These are phyloP conservation scores for Geosmithia flava DNA, from an alignment of 2,329 filamentous ascomycete genomes.

Conservation along the genomic window DNA sequence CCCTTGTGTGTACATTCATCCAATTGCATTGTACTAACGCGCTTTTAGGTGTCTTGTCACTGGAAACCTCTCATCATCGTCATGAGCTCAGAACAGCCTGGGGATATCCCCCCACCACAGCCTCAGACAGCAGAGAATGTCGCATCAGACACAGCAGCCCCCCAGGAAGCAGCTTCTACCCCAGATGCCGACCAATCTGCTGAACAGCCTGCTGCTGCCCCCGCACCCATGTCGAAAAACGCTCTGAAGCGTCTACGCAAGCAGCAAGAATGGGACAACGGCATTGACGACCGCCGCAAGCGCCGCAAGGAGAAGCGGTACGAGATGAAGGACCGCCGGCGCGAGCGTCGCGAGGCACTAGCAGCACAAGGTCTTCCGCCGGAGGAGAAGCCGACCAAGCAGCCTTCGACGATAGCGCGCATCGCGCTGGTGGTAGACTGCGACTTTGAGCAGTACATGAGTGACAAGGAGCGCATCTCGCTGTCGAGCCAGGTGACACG, in stretches of 20 bases:
- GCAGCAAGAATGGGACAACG: conserved; percentile 64
- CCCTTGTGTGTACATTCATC: conserved; percentile 2
- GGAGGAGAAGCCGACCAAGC: conserved; percentile 18
- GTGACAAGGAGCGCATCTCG: conserved; percentile 72
- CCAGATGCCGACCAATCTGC: not conserved
- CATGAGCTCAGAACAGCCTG: not conserved
- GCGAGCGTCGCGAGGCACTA: conserved; percentile 34
- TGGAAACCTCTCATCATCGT: not conserved
- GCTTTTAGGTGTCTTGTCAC: not conserved
- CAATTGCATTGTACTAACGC: conserved; percentile 18
- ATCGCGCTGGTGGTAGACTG: conserved; percentile 81
- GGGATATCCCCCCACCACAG: not conserved
- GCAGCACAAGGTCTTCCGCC: conserved; percentile 35
- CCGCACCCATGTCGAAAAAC: conserved; percentile 59
- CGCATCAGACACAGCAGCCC: not conserved
- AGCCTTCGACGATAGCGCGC: conserved; percentile 46
- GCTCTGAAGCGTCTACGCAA: conserved; percentile 69
- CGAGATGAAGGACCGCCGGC: conserved; percentile 32
- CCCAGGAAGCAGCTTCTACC: not conserved
- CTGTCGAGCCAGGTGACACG: conserved; percentile 75
- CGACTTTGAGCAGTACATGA: conserved; percentile 84
- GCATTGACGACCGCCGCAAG: conserved; percentile 43
- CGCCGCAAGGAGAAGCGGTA: conserved; percentile 43
- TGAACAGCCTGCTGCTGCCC: not conserved
- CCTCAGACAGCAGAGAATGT: not conserved